These are phyloP conservation scores for Ceraceosorus guamensis DNA, from an alignment of 1,284 basidiomycete species.

Conservation along the genomic window DNA sequence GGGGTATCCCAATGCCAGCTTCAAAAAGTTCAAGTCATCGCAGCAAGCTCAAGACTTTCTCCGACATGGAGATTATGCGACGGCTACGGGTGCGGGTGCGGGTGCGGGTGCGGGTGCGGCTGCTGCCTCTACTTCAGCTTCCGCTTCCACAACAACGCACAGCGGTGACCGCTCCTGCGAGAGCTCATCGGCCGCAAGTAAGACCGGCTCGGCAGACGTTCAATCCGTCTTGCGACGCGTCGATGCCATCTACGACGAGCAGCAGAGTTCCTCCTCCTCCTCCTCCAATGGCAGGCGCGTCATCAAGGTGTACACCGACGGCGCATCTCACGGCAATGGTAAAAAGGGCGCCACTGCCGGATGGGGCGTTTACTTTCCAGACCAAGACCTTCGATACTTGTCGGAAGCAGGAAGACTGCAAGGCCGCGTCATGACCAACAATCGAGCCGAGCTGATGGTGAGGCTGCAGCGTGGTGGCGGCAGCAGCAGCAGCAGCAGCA, in stretches of 20 bases:
- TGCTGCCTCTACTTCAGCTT: background rate
- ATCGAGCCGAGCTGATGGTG: slow-evolving; percentile 75
- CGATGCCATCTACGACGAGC: background rate
- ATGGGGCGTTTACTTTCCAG: slow-evolving; percentile 35
- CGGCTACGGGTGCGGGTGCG: too few relatives aligned
- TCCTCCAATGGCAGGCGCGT: background rate
- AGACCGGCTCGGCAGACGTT: background rate
- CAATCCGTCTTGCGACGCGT: background rate
- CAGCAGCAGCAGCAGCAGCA: too few relatives aligned
- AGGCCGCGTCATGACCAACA: slow-evolving; percentile 71
- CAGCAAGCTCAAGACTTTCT: too few relatives aligned
- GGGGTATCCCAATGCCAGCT: background rate
- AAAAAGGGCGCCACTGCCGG: slow-evolving; percentile 25
- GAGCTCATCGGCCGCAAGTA: background rate
- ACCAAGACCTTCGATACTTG: slow-evolving; percentile 49
- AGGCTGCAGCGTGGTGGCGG: too few relatives aligned
- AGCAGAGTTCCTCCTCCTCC: background rate
- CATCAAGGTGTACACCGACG: slow-evolving; percentile 67
- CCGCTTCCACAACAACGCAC: background rate
- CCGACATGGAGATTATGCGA: too few relatives aligned
- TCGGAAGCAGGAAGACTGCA: slow-evolving; percentile 71
- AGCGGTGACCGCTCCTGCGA: background rate
- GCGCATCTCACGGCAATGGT: slow-evolving; percentile 74
- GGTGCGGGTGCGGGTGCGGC: too few relatives aligned
- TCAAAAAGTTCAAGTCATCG: too few relatives aligned